These are phyloP conservation scores for Heimioporus sp. DNA, from an alignment of 768 basidiomycete species.

Conservation along the genomic window DNA sequence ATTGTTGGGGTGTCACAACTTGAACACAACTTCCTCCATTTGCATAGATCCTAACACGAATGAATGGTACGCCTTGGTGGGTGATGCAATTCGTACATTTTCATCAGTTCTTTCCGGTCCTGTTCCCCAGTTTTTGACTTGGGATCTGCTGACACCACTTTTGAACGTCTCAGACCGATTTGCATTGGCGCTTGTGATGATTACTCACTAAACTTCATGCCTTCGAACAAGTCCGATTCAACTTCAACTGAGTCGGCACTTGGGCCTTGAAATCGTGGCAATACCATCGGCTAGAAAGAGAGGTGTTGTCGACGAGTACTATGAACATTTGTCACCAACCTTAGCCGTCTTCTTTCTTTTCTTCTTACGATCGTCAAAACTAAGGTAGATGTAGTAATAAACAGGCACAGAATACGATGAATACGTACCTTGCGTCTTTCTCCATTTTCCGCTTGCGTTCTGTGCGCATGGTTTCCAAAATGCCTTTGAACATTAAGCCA, in stretches of 20 bases:
- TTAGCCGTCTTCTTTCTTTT: constrained; percentile 25
- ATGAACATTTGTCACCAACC: constrained; percentile 5
- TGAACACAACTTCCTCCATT: constrained; percentile 69
- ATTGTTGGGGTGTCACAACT: constrained; percentile 52
- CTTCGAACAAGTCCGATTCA: constrained; percentile 66
- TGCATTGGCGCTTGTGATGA: not conserved
- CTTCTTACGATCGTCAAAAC: constrained; percentile 34
- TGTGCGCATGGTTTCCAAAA: constrained; percentile 57
- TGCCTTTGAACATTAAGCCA: constrained; percentile 35
- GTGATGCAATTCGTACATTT: constrained; percentile 44
- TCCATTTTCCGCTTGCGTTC: constrained; percentile 79
- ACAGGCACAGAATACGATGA: not conserved
- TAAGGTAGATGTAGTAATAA: constrained; percentile 3
- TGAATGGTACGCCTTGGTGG: constrained; percentile 1
- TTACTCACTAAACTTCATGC: constrained; percentile 74
- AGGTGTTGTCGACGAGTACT: not conserved
- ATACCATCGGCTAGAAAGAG: constrained; percentile 46
- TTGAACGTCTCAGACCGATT: not conserved
- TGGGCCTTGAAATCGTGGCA: constrained; percentile 67
- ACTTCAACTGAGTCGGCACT: constrained; percentile 57
- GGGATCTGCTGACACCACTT: constrained; percentile 76
- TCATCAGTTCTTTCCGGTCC: constrained; percentile 69
- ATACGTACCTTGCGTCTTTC: constrained; percentile 47
- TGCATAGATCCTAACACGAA: constrained; percentile 53
- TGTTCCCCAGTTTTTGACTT: constrained; percentile 64